Evolutionary conservation across 345 rosid species (phyloP).

Genomic region (Arabidopsis arenosa): DNA sequence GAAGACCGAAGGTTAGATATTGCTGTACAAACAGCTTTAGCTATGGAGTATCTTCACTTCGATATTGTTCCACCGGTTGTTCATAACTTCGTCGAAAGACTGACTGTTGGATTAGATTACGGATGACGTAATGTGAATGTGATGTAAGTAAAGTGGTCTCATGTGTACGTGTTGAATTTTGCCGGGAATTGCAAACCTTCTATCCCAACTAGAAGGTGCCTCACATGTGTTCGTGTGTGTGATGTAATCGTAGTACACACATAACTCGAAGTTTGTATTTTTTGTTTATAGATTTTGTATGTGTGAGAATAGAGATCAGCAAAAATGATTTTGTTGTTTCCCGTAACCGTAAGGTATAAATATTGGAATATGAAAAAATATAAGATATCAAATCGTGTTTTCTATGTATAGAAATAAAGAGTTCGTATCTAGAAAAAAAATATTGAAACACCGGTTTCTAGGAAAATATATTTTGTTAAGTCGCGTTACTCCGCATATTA

Average conservation of each 20-base stretch:
- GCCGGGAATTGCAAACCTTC: slow-evolving; percentile 22
- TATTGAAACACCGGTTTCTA: background rate
- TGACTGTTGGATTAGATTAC: slow-evolving; percentile 41
- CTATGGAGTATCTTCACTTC: slow-evolving; percentile 81
- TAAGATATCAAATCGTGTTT: slow-evolving; percentile 12
- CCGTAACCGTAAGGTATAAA: slow-evolving; percentile 35
- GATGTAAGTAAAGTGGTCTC: slow-evolving; percentile 8
- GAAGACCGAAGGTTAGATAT: slow-evolving; percentile 64
- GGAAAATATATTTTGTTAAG: background rate
- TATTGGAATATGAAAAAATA: background rate
- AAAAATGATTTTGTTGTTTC: slow-evolving; percentile 34
- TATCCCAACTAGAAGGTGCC: background rate
- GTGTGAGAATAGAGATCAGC: slow-evolving; percentile 16
- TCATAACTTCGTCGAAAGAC: slow-evolving; percentile 67
- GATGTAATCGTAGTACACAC: slow-evolving; percentile 34
- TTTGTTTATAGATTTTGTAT: slow-evolving; percentile 15
- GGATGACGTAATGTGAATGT: slow-evolving; percentile 39
- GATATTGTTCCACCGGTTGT: slow-evolving; percentile 70
- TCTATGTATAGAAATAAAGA: background rate
- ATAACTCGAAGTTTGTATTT: slow-evolving; percentile 33
- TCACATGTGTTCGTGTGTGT: slow-evolving; percentile 29
- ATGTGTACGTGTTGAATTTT: slow-evolving; percentile 20
- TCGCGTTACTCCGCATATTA: too few relatives aligned
- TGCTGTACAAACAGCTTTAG: slow-evolving; percentile 74
- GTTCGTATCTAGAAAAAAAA: background rate